Evolutionary conservation across 2,329 filamentous ascomycete species (phyloP).

Genomic region (Zasmidium angulare): DNA sequence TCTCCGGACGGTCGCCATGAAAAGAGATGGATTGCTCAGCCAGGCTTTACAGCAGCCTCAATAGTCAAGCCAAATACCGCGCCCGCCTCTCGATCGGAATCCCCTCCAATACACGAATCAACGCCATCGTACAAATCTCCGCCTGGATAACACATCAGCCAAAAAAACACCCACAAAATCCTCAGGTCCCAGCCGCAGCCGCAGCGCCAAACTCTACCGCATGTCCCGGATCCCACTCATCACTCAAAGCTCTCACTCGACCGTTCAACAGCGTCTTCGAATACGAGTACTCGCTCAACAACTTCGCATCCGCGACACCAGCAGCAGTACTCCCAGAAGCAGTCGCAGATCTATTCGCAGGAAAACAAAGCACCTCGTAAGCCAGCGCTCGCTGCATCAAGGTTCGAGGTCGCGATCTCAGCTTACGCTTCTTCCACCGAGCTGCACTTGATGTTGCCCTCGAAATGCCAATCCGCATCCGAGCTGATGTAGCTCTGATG

Average conservation of each 20-base stretch:
- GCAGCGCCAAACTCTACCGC: constrained; percentile 12
- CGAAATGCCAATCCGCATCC: constrained; percentile 39
- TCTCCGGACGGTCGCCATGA: neutral
- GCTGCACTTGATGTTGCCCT: constrained; percentile 33
- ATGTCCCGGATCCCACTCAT: constrained; percentile 23
- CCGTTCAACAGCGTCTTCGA: constrained; percentile 18
- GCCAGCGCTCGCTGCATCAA: constrained; percentile 1
- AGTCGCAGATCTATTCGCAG: neutral
- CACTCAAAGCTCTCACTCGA: constrained; percentile 18
- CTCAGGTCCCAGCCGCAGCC: neutral
- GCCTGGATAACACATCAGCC: constrained; percentile 10
- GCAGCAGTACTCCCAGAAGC: neutral
- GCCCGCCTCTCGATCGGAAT: neutral
- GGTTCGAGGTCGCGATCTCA: neutral
- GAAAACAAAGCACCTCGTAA: neutral
- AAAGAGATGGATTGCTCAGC: neutral
- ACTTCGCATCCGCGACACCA: neutral
- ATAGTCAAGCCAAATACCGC: neutral
- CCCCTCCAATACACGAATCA: neutral
- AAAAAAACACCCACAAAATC: neutral
- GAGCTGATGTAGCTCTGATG: constrained; percentile 32
- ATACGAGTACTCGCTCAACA: constrained; percentile 17
- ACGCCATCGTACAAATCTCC: neutral
- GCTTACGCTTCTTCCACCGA: constrained; percentile 30
- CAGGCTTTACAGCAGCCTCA: neutral